Base-by-base conservation (phyloP, 768 basidiomycete species). In the Macrolepiota dolichaula region DNA sequence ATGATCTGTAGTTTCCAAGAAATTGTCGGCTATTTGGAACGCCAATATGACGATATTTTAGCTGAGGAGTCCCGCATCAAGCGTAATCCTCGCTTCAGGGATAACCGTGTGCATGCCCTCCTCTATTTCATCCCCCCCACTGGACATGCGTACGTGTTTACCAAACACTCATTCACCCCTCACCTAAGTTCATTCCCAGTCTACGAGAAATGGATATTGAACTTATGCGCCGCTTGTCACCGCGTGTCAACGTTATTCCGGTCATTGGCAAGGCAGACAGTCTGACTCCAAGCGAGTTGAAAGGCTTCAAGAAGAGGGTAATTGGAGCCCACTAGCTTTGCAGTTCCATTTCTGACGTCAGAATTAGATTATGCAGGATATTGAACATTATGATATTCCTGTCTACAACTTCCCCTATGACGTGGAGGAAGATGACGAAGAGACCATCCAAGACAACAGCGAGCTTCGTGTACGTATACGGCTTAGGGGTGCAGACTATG, bases 391-490 rank as follows among this genome's bases (percentile, higher is more conserved):
- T 70, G 89, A 91, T 65, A 98, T 99, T 67, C 97, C 97, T 4
- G 90, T 98, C 42, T 98, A 98, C 82, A 98, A 98, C 79, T 99
- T 99, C 83, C 97, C 97, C 0, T 99, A 98, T 72, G 97, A 98
- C 67, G 89, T 96, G 6, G 97, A 99, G 74, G 97, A 99, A 74
- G 97, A 99, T 70, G 97, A 99, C 70, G 96, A 98, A 70, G 97
- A 98, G 69, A 99, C 97, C 3, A 93, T 99, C 62, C 88, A 90
- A 69, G 97, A 99, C 73, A 99, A 98, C 77, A 91, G 91, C 68
- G 96, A 98, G 74, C 87, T 99, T 56, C 83, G 96, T 56, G 93
- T 92, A 70, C 63, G 85, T 73, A 36, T 60, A 25, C 35, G n/a
- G 42, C 59, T 25, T 52, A 27, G 12, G 24, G 29, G n/a, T 17